Base-by-base conservation (phyloP, 306 rosid species). In the Fagus sylvatica region DNA sequence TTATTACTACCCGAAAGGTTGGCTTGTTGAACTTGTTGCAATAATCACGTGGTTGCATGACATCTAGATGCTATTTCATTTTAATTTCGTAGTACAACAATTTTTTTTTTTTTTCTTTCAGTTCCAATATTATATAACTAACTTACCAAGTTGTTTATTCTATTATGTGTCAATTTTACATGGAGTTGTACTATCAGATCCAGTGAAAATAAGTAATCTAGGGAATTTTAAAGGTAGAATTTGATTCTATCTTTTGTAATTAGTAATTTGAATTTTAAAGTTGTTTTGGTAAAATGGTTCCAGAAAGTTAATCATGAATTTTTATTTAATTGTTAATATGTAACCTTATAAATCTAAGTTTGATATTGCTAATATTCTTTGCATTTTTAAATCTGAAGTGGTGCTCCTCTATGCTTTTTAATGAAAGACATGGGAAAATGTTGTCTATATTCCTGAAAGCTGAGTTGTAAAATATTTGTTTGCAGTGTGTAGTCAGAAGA, bases 1-100 rank as follows among this genome's bases (percentile, higher is more conserved):
- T 93, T 70, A 72, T 62, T 43, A 81, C 89, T 65, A 66, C 78
- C 57, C 85, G 91, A 62, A 93, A 95, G 99, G 99, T 95, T 79
- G 57, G 85, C 19, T 77, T 80, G 64, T 55, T 86, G 82, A 53
- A 78, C 70, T 81, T 77, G 80, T 53, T 59, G 37, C 72, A 46
- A 72, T 56, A 74, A 22, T 84, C 77, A 75, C 80, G 13, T 75
- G 41, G 53, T 79, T 73, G 56, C 79, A 71, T 60, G 67, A 55
- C 49, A 73, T 82, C 43, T 73, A 54, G 54, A 34, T 48, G 59
- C 37, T 69, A 32, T 85, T 39, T 60, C 36, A 40, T 69, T 28
- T 22, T 62, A 34, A 62, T 22, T 62, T 62, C 13, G 22, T 62
- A 32, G 4, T 36, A 41, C 53, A 65, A 49, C 34, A 13, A 19